Conservation (phyloP, 2,329 filamentous ascomycete genomes). For the Colletotrichum chrysophilum region DNA sequence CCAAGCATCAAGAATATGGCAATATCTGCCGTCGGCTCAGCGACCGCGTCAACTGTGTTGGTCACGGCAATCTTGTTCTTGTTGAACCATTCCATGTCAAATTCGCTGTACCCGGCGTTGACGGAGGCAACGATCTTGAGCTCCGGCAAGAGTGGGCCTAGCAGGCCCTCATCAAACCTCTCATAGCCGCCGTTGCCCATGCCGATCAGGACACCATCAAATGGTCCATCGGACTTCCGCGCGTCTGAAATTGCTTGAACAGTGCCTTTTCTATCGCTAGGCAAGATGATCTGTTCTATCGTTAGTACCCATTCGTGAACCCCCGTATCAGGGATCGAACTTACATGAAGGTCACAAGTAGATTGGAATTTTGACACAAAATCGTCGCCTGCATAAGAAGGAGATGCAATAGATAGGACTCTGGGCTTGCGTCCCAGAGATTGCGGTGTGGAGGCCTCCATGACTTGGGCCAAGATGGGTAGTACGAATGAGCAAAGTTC, state of each 20-base stretch:
- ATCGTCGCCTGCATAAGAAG: neutral
- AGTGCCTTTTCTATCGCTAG: neutral
- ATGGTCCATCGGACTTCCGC: neutral
- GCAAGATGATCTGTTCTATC: neutral
- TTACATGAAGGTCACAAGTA: neutral
- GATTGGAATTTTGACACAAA: neutral
- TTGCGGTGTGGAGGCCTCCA: neutral
- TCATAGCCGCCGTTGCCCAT: neutral
- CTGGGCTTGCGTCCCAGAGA: neutral
- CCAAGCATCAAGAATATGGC: neutral
- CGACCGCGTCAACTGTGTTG: fast-evolving
- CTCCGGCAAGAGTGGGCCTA: neutral
- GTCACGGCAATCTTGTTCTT: fast-evolving
- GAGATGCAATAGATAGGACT: neutral
- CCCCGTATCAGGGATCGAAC: fast-evolving
- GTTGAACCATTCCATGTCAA: neutral
- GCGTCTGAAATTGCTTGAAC: neutral
- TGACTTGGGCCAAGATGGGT: neutral
- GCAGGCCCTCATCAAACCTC: neutral
- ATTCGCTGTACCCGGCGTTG: neutral
- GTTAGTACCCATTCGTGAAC: fast-evolving
- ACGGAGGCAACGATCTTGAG: neutral
- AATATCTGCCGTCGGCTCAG: neutral
- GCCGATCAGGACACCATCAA: neutral
- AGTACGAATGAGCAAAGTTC: neutral